Percentiles rank a stretch among this genome's conserved stretches.
Conservation (phyloP, 306 rosid species). For the Acacia melanoxylon region DNA sequence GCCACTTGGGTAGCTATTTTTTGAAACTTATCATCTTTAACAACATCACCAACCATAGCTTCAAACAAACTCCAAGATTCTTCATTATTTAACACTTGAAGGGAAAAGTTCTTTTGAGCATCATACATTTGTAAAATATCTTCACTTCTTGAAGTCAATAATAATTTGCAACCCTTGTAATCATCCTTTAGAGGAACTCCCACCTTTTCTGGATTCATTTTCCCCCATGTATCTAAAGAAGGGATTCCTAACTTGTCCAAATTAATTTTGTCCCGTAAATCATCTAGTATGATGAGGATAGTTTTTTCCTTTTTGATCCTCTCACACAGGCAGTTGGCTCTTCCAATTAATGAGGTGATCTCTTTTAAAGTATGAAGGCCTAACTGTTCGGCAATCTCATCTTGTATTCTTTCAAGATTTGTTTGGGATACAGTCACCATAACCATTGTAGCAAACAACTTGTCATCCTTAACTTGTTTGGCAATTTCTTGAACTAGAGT, state of each 20-base stretch:
- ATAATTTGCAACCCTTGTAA: not conserved
- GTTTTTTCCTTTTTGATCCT: not conserved
- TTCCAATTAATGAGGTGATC: not conserved
- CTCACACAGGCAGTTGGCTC: not conserved
- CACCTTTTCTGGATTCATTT: not conserved
- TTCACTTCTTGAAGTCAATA: not conserved
- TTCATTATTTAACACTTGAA: not conserved
- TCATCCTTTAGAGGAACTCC: not conserved
- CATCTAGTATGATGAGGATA: not conserved
- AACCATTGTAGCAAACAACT: slow-evolving; percentile 1
- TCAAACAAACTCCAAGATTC: not conserved
- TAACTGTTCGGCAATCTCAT: not conserved
- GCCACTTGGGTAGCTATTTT: not conserved
- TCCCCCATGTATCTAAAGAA: not conserved
- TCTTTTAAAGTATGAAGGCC: not conserved
- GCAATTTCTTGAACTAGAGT: not conserved
- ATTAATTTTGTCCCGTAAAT: not conserved
- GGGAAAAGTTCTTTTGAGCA: not conserved
- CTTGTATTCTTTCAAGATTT: not conserved
- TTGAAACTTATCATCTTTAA: not conserved
- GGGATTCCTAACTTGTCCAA: not conserved
- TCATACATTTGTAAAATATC: not conserved
- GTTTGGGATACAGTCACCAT: not conserved
- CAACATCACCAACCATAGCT: not conserved
- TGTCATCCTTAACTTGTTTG: not conserved